These are phyloP conservation scores for Hansfordia pulvinata DNA, from an alignment of 2,329 filamentous ascomycete genomes.

Conservation along the genomic window DNA sequence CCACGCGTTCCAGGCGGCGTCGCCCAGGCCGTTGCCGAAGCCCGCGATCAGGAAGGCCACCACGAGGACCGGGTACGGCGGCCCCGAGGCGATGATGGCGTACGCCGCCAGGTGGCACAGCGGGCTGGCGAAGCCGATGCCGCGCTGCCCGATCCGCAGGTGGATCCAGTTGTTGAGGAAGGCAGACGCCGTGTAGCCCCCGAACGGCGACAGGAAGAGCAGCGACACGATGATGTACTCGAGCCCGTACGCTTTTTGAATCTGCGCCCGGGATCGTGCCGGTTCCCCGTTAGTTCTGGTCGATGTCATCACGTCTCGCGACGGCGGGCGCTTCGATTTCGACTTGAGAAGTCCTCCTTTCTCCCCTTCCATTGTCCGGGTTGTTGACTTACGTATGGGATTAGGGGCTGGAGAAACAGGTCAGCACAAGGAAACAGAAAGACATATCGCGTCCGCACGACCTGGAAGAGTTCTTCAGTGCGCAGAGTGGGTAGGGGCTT, in stretches of 20 bases:
- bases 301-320: constrained; percentile 1
- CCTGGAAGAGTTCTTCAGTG: not conserved
- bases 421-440: not conserved
- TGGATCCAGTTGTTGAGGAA: constrained; percentile 29
- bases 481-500: not conserved
- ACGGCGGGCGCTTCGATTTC: no score
- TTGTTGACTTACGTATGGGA: constrained; percentile 32
- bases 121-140: constrained; percentile 48
- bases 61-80: constrained; percentile 53
- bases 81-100: constrained; percentile 47
- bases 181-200: constrained; percentile 29
- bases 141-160: constrained; percentile 42
- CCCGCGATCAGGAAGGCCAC: constrained; percentile 53
- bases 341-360: no score
- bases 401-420: constrained; percentile 22
- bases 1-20: constrained; percentile 40
- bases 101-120: constrained; percentile 51
- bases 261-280: constrained; percentile 12
- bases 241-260: constrained; percentile 29
- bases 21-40: constrained; percentile 55
- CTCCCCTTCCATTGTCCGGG: not conserved
- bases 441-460: constrained; percentile 9
- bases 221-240: constrained; percentile 33
- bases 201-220: constrained; percentile 30
- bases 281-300: not conserved